Percentiles rank a stretch among this genome's conserved stretches.
phyloP scores from a whole-genome alignment of 2,329 filamentous ascomycete species.

The Ambrosiella beaveri region DNA sequence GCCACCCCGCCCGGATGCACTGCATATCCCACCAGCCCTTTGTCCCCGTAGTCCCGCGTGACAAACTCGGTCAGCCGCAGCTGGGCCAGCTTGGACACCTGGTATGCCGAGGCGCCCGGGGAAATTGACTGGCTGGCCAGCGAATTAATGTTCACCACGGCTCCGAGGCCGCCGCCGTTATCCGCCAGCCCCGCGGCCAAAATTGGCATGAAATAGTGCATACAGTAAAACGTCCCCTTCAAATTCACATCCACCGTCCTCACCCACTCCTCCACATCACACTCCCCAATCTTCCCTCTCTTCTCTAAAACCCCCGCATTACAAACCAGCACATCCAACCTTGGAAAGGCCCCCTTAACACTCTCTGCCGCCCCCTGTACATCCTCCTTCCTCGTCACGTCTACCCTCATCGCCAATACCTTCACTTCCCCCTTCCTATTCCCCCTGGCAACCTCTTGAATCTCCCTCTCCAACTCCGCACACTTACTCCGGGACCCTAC shows the following conservation, averaged over 20 bases:
- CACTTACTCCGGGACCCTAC: constrained; percentile 34
- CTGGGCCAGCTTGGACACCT: constrained; percentile 31
- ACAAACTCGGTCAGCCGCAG: constrained; percentile 32
- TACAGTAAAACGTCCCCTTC: constrained; percentile 28
- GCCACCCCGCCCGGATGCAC: constrained; percentile 24
- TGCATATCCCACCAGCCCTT: constrained; percentile 25
- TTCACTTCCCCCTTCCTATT: constrained; percentile 15
- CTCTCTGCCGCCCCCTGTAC: constrained; percentile 18
- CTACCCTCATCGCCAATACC: constrained; percentile 25
- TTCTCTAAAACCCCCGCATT: constrained; percentile 28
- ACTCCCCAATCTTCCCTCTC: constrained; percentile 21
- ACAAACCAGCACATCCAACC: constrained; percentile 26
- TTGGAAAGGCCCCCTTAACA: constrained; percentile 18
- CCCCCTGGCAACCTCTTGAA: background rate
- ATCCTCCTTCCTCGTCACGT: constrained; percentile 21
- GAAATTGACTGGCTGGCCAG: constrained; percentile 24
- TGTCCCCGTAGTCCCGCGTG: constrained; percentile 25
- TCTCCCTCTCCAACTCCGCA: constrained; percentile 18
- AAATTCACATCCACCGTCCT: constrained; percentile 32
- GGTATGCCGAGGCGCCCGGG: constrained; percentile 26
- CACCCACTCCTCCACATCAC: constrained; percentile 28
- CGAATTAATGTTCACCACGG: constrained; percentile 29
- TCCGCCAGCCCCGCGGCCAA: background rate
- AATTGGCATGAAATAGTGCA: constrained; percentile 31
- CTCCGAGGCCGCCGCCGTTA: background rate